Base-by-base conservation (phyloP, 495 filamentous ascomycete genomes). In the Pyrenopolyporus hunteri region DNA sequence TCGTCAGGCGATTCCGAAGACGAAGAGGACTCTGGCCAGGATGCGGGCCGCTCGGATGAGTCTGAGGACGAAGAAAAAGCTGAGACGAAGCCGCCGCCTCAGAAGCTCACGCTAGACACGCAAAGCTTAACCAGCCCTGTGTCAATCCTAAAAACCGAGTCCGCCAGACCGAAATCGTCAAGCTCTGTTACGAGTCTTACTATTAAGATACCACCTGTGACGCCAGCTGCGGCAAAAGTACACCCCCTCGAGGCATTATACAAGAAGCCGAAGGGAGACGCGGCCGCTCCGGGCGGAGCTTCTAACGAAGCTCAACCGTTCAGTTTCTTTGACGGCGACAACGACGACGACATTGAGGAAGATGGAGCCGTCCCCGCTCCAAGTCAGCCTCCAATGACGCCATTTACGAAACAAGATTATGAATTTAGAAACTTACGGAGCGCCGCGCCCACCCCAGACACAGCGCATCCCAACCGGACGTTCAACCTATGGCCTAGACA, bases 371-470 rank as follows among this genome's bases (percentile, higher is more conserved):
- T 37, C 13, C 37, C 19, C 2, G 52, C 63, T 1, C 56, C 35
- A 6, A 63, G 25, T 32, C 70, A 81, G 13, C 81, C 80, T 19
- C 92, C 90, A 2, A 83, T 91, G 59, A 94, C 92, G 0, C 92
- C 92, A 0, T 95, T 86, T 69, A 89, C 88, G 1, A 86, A 87
- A 53, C 82, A 83, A 53, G 92, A 97, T 56, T 79, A 93, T 8
- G 87, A 91, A 64, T 80, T 79, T 50, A 83, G 92, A 31, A 85
- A 85, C 13, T 61, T 89, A 11, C 80, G 92, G 36, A 95, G 91
- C 64, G 93, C 93, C 8, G 94, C 94, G 0, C 94, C 94, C 1
- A 98, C 94, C 0, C 94, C 94, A 0, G 94, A 98, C 67, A 98
- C 94, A 0, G 89, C 90, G n/a, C 83, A 89, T 51, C 85, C 87